Evolutionary conservation across 768 basidiomycete species (phyloP), one percentile per base, ranked within the genome.

Genomic region (Termitomyces sp.): DNA sequence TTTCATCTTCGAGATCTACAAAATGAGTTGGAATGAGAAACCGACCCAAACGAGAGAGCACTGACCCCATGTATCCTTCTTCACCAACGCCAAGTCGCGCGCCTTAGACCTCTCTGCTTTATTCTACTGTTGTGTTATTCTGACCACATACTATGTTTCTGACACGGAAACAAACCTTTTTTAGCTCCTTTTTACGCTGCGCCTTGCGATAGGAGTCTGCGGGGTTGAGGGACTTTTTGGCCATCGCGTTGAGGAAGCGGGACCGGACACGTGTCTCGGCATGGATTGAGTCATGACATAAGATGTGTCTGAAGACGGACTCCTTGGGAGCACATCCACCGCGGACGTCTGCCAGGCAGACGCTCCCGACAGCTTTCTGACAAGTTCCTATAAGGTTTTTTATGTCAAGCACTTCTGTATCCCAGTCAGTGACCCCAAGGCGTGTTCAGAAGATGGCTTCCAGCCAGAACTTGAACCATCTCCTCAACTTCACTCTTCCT

Each of bases 161-260:
- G 51, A 40, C 29, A 6, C 37, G 14, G 47, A 34, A 40, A 64
- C 84, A 66, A 75, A 88, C 94, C 88, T 94, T 96, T 78, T 96
- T 96, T 48, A 98, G 78, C 72, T 99, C 96, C 72, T 95, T 98
- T 74, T 94, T 95, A 61, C 93, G 83, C 71, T 88, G 89, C 3
- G 92, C 87, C 76, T 98, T 98, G 93, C 96, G 87, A 73, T 81
- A 90, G 0, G 96, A 89, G 71, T 99, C 96, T n/a, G 92, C 96
- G 31, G 96, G 96, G 71, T 99, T 99, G 61, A 87, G 71, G 60
- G 80, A 86, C 72, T 95, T 96, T 75, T 96, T 96, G 12, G 84
- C 87, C 94, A 96, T 94, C 59, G 66, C 63, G 15, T 66, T 38
- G 59, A 48, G 42, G 47, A 50, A 38, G 43, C 61, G 68, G 60